Conservation (phyloP, 2,329 filamentous ascomycete genomes). For the Cylindrodendrum hubeiense region DNA sequence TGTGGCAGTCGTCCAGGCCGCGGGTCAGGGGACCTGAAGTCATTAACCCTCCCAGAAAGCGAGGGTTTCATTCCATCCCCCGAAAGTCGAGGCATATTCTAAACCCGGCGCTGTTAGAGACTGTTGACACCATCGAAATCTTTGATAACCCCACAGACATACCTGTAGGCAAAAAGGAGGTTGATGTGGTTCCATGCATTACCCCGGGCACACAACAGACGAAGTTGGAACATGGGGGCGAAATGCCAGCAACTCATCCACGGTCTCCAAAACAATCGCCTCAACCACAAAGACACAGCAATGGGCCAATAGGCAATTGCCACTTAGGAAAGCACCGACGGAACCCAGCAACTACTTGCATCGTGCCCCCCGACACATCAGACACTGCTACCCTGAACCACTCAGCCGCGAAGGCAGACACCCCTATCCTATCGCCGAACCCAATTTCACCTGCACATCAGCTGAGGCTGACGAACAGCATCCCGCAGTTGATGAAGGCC, state of each 20-base stretch:
- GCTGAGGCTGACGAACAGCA: slow-evolving; percentile 61
- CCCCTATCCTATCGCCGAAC: slow-evolving; percentile 58
- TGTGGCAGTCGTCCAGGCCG: neutral
- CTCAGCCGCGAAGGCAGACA: slow-evolving; percentile 27
- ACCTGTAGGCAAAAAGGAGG: slow-evolving; percentile 34
- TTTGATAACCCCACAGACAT: slow-evolving; percentile 44
- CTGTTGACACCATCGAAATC: slow-evolving; percentile 45
- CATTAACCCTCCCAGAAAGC: neutral
- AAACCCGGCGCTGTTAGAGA: slow-evolving; percentile 41
- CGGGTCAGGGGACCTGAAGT: neutral
- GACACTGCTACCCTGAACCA: neutral
- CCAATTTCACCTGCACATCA: slow-evolving; percentile 61
- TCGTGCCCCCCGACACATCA: slow-evolving; percentile 27
- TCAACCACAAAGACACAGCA: slow-evolving; percentile 1
- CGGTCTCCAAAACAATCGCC: neutral
- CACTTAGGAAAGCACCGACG: slow-evolving; percentile 41
- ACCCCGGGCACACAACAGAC: neutral
- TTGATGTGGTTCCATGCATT: slow-evolving; percentile 7
- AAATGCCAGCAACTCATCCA: neutral
- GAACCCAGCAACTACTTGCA: slow-evolving; percentile 40
- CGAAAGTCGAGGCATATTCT: slow-evolving; percentile 21
- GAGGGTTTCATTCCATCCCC: neutral
- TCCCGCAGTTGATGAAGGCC: slow-evolving; percentile 65
- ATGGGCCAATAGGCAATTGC: neutral
- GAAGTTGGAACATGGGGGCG: neutral